Evolutionary conservation across 345 rosid genomes (phyloP).

Genomic region (Clarkia xantiana): DNA sequence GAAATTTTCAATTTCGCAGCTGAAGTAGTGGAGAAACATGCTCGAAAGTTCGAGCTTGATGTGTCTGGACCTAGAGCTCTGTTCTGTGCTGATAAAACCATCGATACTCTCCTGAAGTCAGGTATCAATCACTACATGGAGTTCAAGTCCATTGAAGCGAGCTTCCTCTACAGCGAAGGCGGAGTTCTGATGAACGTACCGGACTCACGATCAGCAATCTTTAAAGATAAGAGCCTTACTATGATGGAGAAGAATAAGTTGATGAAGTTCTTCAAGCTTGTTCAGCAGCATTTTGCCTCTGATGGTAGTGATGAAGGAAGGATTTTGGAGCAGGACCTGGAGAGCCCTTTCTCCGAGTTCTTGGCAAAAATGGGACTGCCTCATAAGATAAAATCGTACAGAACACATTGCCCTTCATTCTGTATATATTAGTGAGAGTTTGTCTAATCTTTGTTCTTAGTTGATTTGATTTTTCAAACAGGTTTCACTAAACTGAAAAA

Average conservation of each 20-base stretch:
- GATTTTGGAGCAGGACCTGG: conserved; percentile 59
- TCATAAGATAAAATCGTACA: conserved; percentile 65
- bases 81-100: conserved; percentile 49
- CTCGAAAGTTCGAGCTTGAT: conserved; percentile 43
- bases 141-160: conserved; percentile 65
- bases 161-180: conserved; percentile 35
- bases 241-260: conserved; percentile 60
- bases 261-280: conserved; percentile 70
- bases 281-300: conserved; percentile 40
- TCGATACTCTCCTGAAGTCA: conserved; percentile 8
- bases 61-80: conserved; percentile 58
- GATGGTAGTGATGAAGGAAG: conserved; percentile 12
- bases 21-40: conserved; percentile 22
- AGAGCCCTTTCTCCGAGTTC: conserved; percentile 55
- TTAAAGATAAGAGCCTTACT: conserved; percentile 56
- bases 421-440: conserved; percentile 14
- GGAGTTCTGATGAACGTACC: conserved; percentile 52
- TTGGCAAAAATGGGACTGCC: conserved; percentile 60
- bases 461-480: not conserved
- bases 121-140: conserved; percentile 16
- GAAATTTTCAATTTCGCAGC: conserved; percentile 39
- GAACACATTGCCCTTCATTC: conserved; percentile 9
- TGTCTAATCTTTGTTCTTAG: not conserved
- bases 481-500: no score
- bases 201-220: conserved; percentile 66